Evolutionary conservation across 192 early-diverging fungal species (phyloP), one percentile per base, ranked within the genome.

Genomic region (Backusella liffmaniae): DNA sequence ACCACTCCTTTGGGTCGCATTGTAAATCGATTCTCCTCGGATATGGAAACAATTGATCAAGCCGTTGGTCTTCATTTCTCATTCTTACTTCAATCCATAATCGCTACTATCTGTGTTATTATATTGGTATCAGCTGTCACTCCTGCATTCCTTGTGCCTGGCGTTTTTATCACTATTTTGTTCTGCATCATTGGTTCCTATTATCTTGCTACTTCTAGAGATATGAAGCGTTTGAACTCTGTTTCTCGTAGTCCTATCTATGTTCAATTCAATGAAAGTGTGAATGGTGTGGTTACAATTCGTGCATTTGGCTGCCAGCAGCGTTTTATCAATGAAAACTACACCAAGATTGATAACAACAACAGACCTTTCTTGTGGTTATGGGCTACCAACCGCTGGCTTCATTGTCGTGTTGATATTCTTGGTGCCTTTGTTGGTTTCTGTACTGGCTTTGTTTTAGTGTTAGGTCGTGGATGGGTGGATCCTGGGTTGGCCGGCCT

Each of bases 401-500:
- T 98, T 44, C 92, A 91, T 74, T 86, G 92, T 68, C 90, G 97
- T 56, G 93, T 94, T 37, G 96, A 96, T 70, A 77, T 94, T 32
- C 84, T 92, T 0, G 94, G 92, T 41, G 90, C 91, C 13, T 78
- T 94, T 26, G 93, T 97, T n/a, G 80, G 89, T 21, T 92, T 97
- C 46, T 84, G 84, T 39, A 88, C 93, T 30, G 91, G 89, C 4
- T 67, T 96, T 16, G 81, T 93, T 21, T 86, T 98, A 53, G 34
- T 96, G 4, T 71, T 79, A 71, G 66, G 46, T n/a, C 73, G 85
- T 26, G 62, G 39, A 16, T 68, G 83, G 46, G 88, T 98, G 41
- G 91, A 94, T 76, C 91, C 97, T 0, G 96, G 96, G 10, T 86
- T 95, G 83, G 95, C 96, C 39, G 98, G 94, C 56, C 88, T 99